phyloP scores from a whole-genome alignment of 768 basidiomycete species.

The Mycena epipterygia region DNA sequence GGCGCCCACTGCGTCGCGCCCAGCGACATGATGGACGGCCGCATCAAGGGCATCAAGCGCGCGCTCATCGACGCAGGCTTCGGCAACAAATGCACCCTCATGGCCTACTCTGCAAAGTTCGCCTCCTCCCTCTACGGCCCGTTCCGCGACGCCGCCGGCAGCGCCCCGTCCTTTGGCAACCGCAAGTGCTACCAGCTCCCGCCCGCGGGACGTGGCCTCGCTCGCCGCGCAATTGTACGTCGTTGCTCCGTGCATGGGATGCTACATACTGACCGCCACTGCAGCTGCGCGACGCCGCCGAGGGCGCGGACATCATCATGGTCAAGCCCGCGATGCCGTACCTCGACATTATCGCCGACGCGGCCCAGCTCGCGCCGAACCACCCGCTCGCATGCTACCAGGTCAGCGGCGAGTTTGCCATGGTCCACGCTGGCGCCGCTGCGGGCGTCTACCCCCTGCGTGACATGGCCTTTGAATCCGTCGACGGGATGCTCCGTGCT shows the following conservation, averaged over 20 bases:
- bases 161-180: conserved; percentile 94
- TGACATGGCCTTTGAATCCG: conserved; percentile 94
- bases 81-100: conserved; percentile 91
- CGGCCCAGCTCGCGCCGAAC: conserved; percentile 82
- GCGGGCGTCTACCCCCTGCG: conserved; percentile 95
- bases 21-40: conserved; percentile 99
- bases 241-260: not conserved
- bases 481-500: conserved; percentile 92
- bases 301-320: conserved; percentile 99
- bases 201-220: conserved; percentile 88
- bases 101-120: conserved; percentile 99
- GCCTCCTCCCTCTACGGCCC: conserved; percentile 96
- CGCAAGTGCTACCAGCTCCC: conserved; percentile 99
- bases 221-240: conserved; percentile 92
- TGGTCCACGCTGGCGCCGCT: conserved; percentile 94
- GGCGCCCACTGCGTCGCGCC: conserved; percentile 99
- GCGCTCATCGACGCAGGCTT: conserved; percentile 85
- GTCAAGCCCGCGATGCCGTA: conserved; percentile 97
- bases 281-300: conserved; percentile 87
- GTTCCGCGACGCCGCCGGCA: conserved; percentile 98
- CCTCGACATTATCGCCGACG: conserved; percentile 95
- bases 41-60: conserved; percentile 91
- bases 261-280: not conserved
- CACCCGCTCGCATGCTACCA: conserved; percentile 98
- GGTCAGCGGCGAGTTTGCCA: conserved; percentile 97